Evolutionary conservation across 2,329 filamentous ascomycete genomes (phyloP), one percentile per base, ranked within the genome.

Genomic region (Cucurbitaria berberidis): DNA sequence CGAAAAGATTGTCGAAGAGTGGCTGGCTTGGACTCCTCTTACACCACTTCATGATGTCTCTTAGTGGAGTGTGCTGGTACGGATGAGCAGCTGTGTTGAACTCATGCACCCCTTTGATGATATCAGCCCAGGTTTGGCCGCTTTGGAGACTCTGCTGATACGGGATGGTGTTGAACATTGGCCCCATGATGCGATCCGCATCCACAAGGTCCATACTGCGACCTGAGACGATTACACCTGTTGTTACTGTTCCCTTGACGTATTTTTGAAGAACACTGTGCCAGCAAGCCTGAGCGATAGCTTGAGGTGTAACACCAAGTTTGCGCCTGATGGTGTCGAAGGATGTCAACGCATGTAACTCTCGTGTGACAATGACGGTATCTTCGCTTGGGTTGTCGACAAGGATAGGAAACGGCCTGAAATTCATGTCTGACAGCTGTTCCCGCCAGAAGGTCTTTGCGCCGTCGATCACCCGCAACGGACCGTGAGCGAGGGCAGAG

Each of bases 131-230:
- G 0, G 80, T 85, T 4, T 81, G 77, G 0, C 73, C 66, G 0
- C 71, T 58, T 6, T 74, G 55, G 13, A 82, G 60, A 5, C 76
- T 68, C 29, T 86, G 74, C 48, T 84, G 81, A 68, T 89, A 91
- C 0, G 93, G 91, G 1, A 97, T 78, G 0, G 92, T 96, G 69
- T 97, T 97, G 81, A 97, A 96, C 18, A 97, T 77, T 0, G 93
- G 93, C 0, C 93, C 93, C 36, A 95, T 83, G 0, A 90, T 84
- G 19, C 80, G 69, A 41, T 92, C 88, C 1, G 87, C 82, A 1
- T 80, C 80, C 7, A 87, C 81, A 11, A 91, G 76, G 38, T 89
- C 84, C 4, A 96, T 83, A 0, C 86, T 84, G 53, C 93, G 83
- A 0, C 93, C 93, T 6, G 92, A 95, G 0, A 90, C 82, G 11